phyloP scores from a whole-genome alignment of 139 green algal species.

The Micractinium conductrix region DNA sequence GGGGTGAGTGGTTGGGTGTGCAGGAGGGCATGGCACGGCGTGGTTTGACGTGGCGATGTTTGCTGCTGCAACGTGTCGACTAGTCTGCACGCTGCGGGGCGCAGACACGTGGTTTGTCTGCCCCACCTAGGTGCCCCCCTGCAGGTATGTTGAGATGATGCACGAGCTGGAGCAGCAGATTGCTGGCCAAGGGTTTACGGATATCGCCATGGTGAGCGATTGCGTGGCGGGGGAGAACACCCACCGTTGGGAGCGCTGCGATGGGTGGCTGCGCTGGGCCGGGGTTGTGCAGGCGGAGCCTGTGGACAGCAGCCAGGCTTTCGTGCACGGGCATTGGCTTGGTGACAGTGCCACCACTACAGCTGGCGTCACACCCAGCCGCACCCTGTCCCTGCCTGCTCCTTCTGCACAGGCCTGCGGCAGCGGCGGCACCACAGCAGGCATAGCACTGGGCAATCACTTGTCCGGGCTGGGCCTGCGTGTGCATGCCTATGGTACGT shows the following conservation, averaged over 20 bases:
- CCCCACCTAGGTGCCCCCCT: neutral
- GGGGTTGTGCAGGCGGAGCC: too few relatives aligned
- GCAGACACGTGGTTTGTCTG: constrained; percentile 68
- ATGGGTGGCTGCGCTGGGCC: too few relatives aligned
- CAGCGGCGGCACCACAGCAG: constrained; percentile 88
- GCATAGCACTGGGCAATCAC: constrained; percentile 79
- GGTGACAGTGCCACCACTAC: too few relatives aligned
- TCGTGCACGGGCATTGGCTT: too few relatives aligned
- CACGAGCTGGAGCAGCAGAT: constrained; percentile 81
- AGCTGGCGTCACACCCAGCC: too few relatives aligned
- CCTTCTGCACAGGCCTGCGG: constrained; percentile 79
- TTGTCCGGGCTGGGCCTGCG: constrained; percentile 59
- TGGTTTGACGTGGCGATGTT: too few relatives aligned
- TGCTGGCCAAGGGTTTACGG: constrained; percentile 57
- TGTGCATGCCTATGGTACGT: constrained; percentile 72
- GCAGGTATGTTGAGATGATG: constrained; percentile 81
- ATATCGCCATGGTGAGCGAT: constrained; percentile 76
- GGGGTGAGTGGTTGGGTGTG: too few relatives aligned
- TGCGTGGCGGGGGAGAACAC: too few relatives aligned
- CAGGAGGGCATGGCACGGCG: too few relatives aligned
- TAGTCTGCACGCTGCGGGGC: neutral
- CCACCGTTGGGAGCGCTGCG: too few relatives aligned
- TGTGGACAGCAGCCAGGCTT: too few relatives aligned
- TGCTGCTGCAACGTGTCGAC: too few relatives aligned
- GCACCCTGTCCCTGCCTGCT: neutral